Evolutionary conservation across 179 eudicot species (phyloP), one percentile per base, ranked within the genome.

Genomic region (Actinidia arguta): DNA sequence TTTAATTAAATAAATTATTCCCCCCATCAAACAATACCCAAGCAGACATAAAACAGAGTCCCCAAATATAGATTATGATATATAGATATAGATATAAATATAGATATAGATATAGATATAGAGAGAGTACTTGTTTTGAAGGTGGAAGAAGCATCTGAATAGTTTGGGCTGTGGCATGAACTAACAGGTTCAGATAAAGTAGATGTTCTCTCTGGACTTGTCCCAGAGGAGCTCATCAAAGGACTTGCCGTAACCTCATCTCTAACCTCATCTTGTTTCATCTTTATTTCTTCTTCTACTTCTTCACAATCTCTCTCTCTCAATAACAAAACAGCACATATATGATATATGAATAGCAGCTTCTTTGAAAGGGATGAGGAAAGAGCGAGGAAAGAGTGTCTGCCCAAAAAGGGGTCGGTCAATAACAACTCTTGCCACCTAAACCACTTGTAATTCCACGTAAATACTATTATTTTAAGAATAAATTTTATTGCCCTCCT

Each of bases 131-230:
- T 76, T 39, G 85, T 8, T 17, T 22, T 81, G 62, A 75, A 78
- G 70, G 75, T 13, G 3, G 80, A 8, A 75, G 86, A 79, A 75
- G 31, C n/a, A 16, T 67, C 20, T 36, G 72, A 42, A 58, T 79
- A 80, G 20, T 81, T 80, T 27, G 85, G 81, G 73, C 87, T 85
- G 36, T 73, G 85, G 24, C 12, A 79, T 16, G 82, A 56, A 18
- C 72, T 84, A 17, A 59, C 70, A 10, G 83, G 76, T 31, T 74
- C 80, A 44, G 89, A 81, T 24, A 52, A 22, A n/a, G 82, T 72
- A 75, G 85, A 64, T 2, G 76, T 48, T 52, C 78, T 72, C 59
- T 75, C 86, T 51, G 83, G 82, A 55, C 81, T 68, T 12, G 74
- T 46, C 20, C 36, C 76, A 12, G 56, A 70, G 1, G 78, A 80